Evolutionary conservation across 768 basidiomycete genomes (phyloP).

Genomic region (Auricularia cornea): DNA sequence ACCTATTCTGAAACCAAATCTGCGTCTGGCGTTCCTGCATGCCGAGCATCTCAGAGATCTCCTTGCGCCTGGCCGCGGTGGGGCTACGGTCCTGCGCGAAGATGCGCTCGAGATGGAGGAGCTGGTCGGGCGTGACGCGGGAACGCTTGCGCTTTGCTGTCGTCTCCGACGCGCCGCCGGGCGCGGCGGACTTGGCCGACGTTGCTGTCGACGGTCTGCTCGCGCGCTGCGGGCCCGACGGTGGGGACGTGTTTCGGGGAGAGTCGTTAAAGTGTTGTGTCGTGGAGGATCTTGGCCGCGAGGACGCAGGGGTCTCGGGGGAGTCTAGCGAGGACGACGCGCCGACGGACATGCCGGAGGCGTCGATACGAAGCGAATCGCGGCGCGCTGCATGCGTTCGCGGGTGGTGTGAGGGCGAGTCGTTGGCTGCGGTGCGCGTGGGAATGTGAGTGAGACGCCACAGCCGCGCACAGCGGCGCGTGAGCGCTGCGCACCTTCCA

Average conservation of each 20-base stretch:
- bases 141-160: constrained; percentile 52
- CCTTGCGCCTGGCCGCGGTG: constrained; percentile 58
- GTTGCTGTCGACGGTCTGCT: neutral
- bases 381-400: neutral
- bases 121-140: constrained; percentile 72
- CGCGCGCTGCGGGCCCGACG: neutral
- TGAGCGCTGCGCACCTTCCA: neutral
- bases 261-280: neutral
- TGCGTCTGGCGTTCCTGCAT: constrained; percentile 86
- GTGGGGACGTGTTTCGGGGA: neutral
- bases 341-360: neutral
- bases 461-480: neutral
- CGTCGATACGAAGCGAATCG: neutral
- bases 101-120: constrained; percentile 63
- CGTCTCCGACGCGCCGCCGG: constrained; percentile 31
- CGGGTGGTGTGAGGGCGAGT: neutral
- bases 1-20: constrained; percentile 89
- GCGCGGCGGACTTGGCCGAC: neutral
- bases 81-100: constrained; percentile 66
- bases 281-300: neutral
- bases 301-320: neutral
- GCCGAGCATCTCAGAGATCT: constrained; percentile 64
- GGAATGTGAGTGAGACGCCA: neutral
- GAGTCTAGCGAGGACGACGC: neutral
- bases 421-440: neutral